Evolutionary conservation across 169 alveolate genomes (phyloP), one percentile per base, ranked within the genome.

Genomic region (Miamiensis avidus): DNA sequence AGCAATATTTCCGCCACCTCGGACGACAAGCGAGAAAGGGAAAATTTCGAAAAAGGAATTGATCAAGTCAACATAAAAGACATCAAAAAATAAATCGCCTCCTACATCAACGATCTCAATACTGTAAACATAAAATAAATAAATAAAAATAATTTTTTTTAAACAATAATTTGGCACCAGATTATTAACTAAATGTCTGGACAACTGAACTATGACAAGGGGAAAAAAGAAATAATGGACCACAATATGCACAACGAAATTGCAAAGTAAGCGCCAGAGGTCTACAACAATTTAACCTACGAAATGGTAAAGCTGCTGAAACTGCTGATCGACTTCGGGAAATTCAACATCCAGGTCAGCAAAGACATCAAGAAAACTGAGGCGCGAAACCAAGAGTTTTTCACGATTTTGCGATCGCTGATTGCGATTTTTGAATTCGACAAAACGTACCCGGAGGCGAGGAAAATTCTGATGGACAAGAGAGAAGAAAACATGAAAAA

Each of bases 381-480:
- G 20, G 27, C 33, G 29, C 29, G 28, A 30, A 78, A 82, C 49
- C 73, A 64, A 65, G 75, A 81, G 29, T 86, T 86, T 74, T 86
- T 86, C 34, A 33, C 29, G 20, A 86, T 86, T 6, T 64, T 86
- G 0, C 65, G 65, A 64, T 69, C 75, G 0, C 30, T 86, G 32
- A 65, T 86, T 26, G 32, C 74, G 1, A 81, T 86, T n/a, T 81
- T 86, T 33, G 90, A 86, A 65, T 86, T 86, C 74, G 90, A 86
- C 74, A 83, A 83, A 64, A 81, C 82, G 25, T 86, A 77, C 76
- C 90, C 90, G n/a, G 90, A 86, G 75, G 82, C 87, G 28, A 75
- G 90, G 49, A 86, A 81, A 65, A 75, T 86, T 1, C 65, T 86
- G 15, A 4, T 69, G 25, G 27, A 78, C 30, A 86, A 86, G 32